Conservation (phyloP, 2,329 filamentous ascomycete genomes). For the Verticillium dahliae region DNA sequence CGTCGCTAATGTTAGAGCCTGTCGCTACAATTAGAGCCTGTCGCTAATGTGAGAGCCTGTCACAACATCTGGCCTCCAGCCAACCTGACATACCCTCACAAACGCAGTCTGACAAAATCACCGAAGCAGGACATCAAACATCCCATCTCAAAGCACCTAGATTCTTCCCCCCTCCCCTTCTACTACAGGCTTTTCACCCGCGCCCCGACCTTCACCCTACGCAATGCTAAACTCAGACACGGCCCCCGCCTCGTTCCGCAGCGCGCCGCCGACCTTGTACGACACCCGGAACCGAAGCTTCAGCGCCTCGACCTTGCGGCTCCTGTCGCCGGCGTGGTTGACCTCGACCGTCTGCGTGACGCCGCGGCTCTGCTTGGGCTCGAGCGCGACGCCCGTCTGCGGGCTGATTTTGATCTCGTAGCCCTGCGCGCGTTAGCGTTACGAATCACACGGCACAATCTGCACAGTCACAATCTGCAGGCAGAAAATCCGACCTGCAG, state of each 20-base stretch:
- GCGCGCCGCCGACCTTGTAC: constrained; percentile 63
- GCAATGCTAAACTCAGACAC: constrained; percentile 72
- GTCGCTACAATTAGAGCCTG: too few relatives aligned
- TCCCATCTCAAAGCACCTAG: too few relatives aligned
- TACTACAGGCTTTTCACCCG: not conserved
- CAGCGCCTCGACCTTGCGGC: constrained; percentile 65
- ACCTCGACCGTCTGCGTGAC: constrained; percentile 78
- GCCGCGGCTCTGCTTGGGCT: constrained; percentile 65
- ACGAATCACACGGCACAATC: not conserved
- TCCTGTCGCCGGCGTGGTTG: constrained; percentile 62
- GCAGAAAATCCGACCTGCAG: too few relatives aligned
- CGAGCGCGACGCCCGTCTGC: constrained; percentile 72
- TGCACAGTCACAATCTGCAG: not conserved
- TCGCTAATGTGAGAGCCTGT: too few relatives aligned
- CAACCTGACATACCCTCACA: too few relatives aligned
- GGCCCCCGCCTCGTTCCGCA: constrained; percentile 76
- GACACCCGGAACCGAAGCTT: constrained; percentile 86
- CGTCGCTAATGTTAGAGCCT: too few relatives aligned
- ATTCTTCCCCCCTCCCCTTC: too few relatives aligned
- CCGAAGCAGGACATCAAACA: too few relatives aligned
- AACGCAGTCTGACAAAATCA: too few relatives aligned
- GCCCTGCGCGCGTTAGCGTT: constrained; percentile 43
- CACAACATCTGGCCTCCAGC: too few relatives aligned
- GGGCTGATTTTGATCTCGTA: constrained; percentile 77
- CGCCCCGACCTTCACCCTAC: constrained; percentile 24